Evolutionary conservation across 108 stramenopile species (phyloP), one percentile per base, ranked within the genome.

Genomic region (Epipyxis sp.): DNA sequence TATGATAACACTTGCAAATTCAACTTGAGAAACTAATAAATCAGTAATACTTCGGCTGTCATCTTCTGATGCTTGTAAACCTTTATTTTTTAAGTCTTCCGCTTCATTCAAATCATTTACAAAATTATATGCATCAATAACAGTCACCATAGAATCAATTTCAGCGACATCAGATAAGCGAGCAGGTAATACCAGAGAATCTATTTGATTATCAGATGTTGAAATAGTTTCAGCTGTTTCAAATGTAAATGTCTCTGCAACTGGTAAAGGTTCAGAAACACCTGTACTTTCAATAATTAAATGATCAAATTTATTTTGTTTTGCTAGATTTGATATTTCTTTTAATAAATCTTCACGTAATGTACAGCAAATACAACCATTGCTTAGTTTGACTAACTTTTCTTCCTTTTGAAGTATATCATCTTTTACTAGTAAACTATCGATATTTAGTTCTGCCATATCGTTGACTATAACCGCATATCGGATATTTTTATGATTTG

Each of bases 401-500:
- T 77, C 6, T 88, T 76, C 1, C 90, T 90, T 69, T 92, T 92
- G 42, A 35, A 89, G 69, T 1, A 59, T 67, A 6, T 80, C 82
- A 27, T 83, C 78, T 74, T 54, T 80, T 10, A 95, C 84, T 6
- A 77, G 92, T 90, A 72, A 92, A 59, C 90, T 85, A 81, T 98
- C 97, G 65, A 98, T 93, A 81, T 98, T 98, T 40, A 98, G 87
- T 27, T 84, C 82, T 0, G 81, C 91, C 37, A 93, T 94, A 79
- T 97, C 96, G 79, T 97, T 97, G 83, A 94, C 95, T 72, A 96
- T 94, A 0, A 96, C 91, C 16, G 95, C 94, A 42, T 93, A 91
- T 1, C 91, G 91, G 72, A 81, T 85, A 37, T 88, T 81, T 79
- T 94, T 90, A 79, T 94, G 91, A 43, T 91, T 67, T 1, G 87